Conservation (phyloP, 176 grass and related monocot species). For the Zoysia pacifica region DNA sequence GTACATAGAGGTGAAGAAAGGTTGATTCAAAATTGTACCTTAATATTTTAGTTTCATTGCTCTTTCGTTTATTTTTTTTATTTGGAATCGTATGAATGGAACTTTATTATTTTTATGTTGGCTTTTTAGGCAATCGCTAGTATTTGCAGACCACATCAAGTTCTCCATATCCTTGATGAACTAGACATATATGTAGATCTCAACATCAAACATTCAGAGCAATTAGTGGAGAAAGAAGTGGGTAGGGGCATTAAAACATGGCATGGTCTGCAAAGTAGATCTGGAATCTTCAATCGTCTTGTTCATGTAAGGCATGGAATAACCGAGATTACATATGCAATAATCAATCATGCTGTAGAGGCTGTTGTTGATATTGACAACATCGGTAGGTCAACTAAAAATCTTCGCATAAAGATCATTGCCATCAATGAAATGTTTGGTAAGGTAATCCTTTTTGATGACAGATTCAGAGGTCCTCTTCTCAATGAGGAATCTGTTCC, state of each 20-base stretch:
- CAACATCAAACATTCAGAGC: background rate
- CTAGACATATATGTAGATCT: background rate
- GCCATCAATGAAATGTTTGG: conserved; percentile 2
- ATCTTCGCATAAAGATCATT: background rate
- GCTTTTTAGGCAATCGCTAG: background rate
- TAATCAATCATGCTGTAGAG: background rate
- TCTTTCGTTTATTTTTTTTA: background rate
- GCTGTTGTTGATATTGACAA: background rate
- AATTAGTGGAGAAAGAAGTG: background rate
- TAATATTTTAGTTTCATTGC: background rate
- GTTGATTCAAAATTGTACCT: background rate
- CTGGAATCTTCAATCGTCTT: background rate
- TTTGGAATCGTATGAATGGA: background rate
- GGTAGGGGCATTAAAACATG: background rate
- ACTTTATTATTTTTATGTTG: background rate
- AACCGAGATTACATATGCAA: background rate
- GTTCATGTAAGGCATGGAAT: background rate
- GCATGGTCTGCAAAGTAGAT: background rate
- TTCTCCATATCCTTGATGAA: background rate
- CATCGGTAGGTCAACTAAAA: background rate
- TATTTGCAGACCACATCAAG: background rate
- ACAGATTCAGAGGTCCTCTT: background rate
- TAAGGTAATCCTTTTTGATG: background rate
- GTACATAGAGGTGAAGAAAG: no score
- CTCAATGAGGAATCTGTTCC: background rate